Base-by-base conservation (phyloP, 2,329 filamentous ascomycete genomes). In the Ramichloridium luteum region DNA sequence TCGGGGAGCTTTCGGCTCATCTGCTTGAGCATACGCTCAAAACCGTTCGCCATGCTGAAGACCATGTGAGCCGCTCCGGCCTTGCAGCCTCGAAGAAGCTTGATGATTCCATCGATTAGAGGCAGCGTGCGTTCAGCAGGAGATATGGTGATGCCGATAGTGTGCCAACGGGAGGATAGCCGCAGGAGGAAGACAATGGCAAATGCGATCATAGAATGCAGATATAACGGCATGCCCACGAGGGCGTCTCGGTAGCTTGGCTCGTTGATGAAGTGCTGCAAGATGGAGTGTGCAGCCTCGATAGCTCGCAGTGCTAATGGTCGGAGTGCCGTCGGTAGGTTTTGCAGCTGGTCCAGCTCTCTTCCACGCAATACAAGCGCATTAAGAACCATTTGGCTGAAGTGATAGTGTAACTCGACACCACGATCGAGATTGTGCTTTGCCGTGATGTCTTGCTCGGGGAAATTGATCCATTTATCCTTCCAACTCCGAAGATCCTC, bases 41-140 rank as follows among this genome's bases (percentile, higher is more conserved):
- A 40, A 14, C 38, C 38, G 18, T 31, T 32, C 3, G 35, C 38
- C 38, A 40, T 40, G 28, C 38, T 38, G 23, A 37, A 38, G 16
- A 40, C 32, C 31, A 40, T 40, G n/a, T 40, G 38, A 27, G 25
- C 34, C 4, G 35, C 35, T 25, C 38, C 38, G 5, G 31, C 38
- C 25, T 38, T 40, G 25, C 38, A 40, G 8, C 12, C 28, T 13
- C 29, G 31, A 6, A 40, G 27, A 4, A 34, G 15, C 13, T 25
- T 12, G 23, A 37, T 35, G n/a, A 33, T 35, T 10, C 25, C 28
- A 17, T 40, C 31, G 15, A 38, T 31, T 13, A 40, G 26, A 11
- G 38, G 38, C 13, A 37, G 30, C 3, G 38, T 40, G 8, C 35
- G 17, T 18, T 34, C 13, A 8, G 12, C 13, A 13, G 35, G 35